These are phyloP conservation scores for Kwoniella shivajii DNA, from an alignment of 1,284 basidiomycete species.

Conservation along the genomic window DNA sequence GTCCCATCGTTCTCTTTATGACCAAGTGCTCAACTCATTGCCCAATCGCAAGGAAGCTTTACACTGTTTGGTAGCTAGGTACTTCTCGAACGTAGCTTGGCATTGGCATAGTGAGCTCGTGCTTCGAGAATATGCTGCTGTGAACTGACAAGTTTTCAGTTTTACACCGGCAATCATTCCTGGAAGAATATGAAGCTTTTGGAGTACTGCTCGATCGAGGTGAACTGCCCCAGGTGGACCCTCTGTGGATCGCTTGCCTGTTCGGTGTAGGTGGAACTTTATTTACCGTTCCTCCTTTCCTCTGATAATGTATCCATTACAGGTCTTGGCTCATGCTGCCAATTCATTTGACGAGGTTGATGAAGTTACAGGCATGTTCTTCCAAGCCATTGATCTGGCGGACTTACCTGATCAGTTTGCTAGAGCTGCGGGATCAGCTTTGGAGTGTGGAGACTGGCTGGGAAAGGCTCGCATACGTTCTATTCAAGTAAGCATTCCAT, in stretches of 20 bases:
- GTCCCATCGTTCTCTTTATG: neutral
- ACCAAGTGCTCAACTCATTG: neutral
- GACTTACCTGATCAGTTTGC: neutral
- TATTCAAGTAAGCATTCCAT: constrained; percentile 5
- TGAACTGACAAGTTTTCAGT: neutral
- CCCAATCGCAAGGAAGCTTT: neutral
- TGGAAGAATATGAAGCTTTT: constrained; percentile 12
- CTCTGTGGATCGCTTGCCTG: constrained; percentile 8
- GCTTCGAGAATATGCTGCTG: neutral
- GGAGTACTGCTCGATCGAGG: constrained; percentile 2
- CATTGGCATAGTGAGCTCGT: constrained; percentile 8
- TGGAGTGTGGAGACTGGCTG: constrained; percentile 14
- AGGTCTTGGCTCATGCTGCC: constrained; percentile 7
- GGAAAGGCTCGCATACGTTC: constrained; percentile 6
- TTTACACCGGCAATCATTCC: constrained; percentile 5
- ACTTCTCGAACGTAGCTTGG: constrained; percentile 15
- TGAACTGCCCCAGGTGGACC: constrained; percentile 2
- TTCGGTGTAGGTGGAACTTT: constrained; percentile 2
- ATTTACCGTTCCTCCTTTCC: no score
- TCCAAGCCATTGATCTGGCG: neutral
- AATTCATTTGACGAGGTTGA: constrained; percentile 9
- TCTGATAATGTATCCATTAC: neutral
- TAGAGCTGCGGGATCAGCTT: neutral
- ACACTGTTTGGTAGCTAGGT: constrained; percentile 4
- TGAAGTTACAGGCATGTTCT: neutral